phyloP scores from a whole-genome alignment of 2,329 filamentous ascomycete species.

The Epichloe sylvatica region DNA sequence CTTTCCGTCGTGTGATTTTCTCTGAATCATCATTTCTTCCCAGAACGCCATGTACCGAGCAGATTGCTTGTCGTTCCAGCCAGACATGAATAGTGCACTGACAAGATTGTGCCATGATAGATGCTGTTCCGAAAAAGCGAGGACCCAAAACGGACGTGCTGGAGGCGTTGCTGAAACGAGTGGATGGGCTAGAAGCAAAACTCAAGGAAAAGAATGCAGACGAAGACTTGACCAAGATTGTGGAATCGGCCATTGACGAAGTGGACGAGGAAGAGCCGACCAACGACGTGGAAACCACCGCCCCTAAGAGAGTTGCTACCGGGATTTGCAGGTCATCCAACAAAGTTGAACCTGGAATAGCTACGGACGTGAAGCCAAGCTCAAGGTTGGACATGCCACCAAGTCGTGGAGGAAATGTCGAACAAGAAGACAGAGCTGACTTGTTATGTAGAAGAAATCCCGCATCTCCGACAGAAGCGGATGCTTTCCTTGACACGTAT shows the following conservation, averaged over 20 bases:
- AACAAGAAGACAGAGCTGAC: not conserved
- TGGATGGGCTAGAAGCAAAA: constrained; percentile 71
- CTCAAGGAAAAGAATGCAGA: constrained; percentile 52
- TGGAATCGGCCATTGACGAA: not conserved
- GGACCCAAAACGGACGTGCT: constrained; percentile 83
- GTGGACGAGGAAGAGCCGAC: not conserved
- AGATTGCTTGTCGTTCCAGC: not conserved
- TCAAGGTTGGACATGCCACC: not conserved
- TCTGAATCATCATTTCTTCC: too few relatives aligned
- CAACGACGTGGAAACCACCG: constrained; percentile 21
- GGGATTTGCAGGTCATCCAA: constrained; percentile 19
- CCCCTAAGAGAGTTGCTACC: constrained; percentile 26
- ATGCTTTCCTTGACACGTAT: constrained; percentile 61
- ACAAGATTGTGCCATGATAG: constrained; percentile 26
- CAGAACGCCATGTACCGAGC: not conserved
- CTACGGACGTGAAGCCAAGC: not conserved
- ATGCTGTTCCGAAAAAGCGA: constrained; percentile 79
- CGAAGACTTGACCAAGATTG: constrained; percentile 3
- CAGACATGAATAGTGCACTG: not conserved
- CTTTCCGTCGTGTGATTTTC: too few relatives aligned
- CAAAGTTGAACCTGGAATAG: not conserved
- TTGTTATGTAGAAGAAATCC: constrained; percentile 28
- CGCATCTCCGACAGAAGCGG: constrained; percentile 35
- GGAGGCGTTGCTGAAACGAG: constrained; percentile 69
- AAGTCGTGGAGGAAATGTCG: not conserved